Conservation (phyloP, 192 early-diverging fungal genomes). For the Coemansia sp. region DNA sequence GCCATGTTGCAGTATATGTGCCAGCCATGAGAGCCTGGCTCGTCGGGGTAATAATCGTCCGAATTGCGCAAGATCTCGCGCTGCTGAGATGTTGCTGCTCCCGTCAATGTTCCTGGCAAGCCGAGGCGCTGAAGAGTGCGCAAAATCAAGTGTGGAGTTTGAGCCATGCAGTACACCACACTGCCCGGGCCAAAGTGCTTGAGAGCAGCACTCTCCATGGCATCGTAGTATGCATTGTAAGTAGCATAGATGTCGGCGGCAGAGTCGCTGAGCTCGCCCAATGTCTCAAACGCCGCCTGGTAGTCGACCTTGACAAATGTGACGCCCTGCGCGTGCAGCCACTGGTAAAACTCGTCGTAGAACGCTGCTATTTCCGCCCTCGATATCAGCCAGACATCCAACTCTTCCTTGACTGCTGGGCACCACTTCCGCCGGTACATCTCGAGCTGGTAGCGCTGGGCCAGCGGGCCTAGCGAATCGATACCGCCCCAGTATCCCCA, state of each 20-base stretch:
- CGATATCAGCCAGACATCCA: conserved; percentile 29
- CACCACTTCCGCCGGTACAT: conserved; percentile 18
- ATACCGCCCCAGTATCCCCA: conserved; percentile 67
- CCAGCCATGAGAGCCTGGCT: conserved; percentile 53
- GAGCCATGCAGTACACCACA: conserved; percentile 61
- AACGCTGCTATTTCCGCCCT: conserved; percentile 29
- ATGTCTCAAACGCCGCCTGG: conserved; percentile 59
- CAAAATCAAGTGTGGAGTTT: conserved; percentile 53
- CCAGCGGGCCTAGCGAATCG: conserved; percentile 27
- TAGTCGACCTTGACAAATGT: conserved; percentile 62
- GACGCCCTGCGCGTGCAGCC: conserved; percentile 50
- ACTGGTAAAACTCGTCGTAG: conserved; percentile 59
- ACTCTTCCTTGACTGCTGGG: conserved; percentile 7
- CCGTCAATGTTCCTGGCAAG: background rate
- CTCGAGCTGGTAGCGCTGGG: conserved; percentile 25
- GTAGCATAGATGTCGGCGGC: conserved; percentile 6
- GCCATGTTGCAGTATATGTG: conserved; percentile 63
- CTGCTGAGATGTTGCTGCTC: background rate
- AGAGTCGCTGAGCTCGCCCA: background rate
- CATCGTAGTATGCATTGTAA: conserved; percentile 47
- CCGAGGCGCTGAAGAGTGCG: conserved; percentile 14
- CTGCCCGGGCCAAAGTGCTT: conserved; percentile 45
- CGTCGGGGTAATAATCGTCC: conserved; percentile 62
- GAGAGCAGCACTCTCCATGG: conserved; percentile 36
- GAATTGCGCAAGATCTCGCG: conserved; percentile 51